phyloP scores from a whole-genome alignment of 2,329 filamentous ascomycete genomes.

The Cladorrhinum sp. region DNA sequence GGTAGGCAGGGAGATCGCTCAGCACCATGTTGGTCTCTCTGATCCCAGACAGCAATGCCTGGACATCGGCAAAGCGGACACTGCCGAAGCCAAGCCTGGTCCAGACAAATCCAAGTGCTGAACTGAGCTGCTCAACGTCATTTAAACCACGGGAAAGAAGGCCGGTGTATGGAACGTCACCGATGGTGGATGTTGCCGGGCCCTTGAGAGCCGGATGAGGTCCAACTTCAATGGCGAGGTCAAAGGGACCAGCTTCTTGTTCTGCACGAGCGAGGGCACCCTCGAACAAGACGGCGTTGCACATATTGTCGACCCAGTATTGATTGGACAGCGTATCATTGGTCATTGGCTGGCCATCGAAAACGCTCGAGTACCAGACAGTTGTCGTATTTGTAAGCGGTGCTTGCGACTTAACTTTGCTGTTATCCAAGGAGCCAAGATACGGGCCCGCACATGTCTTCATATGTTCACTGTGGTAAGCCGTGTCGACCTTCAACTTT shows the following conservation, averaged over 20 bases:
- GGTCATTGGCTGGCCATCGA: neutral
- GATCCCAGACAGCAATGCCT: too few relatives aligned
- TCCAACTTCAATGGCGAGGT: slow-evolving; percentile 4
- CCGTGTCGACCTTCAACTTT: slow-evolving; percentile 22
- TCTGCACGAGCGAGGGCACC: neutral
- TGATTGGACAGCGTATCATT: neutral
- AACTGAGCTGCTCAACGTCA: neutral
- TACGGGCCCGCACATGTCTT: slow-evolving; percentile 18
- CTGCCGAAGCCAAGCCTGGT: too few relatives aligned
- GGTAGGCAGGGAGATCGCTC: too few relatives aligned
- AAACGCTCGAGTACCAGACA: neutral
- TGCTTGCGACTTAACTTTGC: too few relatives aligned
- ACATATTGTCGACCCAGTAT: slow-evolving; percentile 8
- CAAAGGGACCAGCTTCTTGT: neutral
- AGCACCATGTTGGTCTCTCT: too few relatives aligned
- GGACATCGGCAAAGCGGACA: too few relatives aligned
- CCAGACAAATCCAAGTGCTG: neutral
- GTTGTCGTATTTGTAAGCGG: too few relatives aligned
- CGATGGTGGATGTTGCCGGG: slow-evolving; percentile 9
- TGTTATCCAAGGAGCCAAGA: neutral
- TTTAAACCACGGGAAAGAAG: neutral
- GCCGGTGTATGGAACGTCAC: slow-evolving; percentile 3
- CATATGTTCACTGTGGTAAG: slow-evolving; percentile 32
- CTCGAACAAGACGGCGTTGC: neutral
- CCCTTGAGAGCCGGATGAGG: slow-evolving; percentile 10